Percentiles rank a stretch among this genome's conserved stretches.
phyloP scores from a whole-genome alignment of 768 basidiomycete genomes.

The Neoboletus magnificus region DNA sequence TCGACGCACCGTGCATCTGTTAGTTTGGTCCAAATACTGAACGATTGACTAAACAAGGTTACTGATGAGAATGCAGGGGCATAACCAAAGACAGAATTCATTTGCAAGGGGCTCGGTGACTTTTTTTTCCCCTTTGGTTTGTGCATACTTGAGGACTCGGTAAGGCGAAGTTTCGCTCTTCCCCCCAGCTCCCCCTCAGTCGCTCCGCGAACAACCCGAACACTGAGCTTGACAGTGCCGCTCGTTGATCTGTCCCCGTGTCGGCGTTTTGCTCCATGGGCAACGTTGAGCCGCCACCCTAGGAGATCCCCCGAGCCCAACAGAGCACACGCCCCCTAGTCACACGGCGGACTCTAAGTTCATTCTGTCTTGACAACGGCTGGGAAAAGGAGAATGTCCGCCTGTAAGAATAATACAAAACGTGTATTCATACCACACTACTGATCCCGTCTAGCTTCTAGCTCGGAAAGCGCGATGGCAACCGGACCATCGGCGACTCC shows the following conservation, averaged over 20 bases:
- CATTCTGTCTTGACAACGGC: neutral
- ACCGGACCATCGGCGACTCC: neutral
- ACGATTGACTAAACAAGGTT: neutral
- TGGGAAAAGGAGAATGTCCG: neutral
- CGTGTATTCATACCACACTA: neutral
- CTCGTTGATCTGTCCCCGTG: neutral
- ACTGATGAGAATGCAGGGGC: conserved; percentile 4
- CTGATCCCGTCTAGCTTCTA: neutral
- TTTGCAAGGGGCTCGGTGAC: neutral
- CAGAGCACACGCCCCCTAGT: neutral
- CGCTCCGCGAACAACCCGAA: neutral
- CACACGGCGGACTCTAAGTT: neutral
- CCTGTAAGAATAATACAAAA: neutral
- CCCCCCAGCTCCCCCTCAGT: neutral
- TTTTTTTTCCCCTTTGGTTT: neutral
- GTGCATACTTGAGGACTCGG: neutral
- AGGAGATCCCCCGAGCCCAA: neutral
- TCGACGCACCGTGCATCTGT: neutral
- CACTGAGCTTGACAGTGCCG: neutral
- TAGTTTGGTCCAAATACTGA: neutral
- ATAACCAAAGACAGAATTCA: neutral
- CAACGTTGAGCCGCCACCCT: neutral
- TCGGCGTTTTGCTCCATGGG: neutral
- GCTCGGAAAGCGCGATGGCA: neutral
- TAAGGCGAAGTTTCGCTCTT: neutral